Conservation (phyloP, 495 filamentous ascomycete species). For the Lophium mytilinum region DNA sequence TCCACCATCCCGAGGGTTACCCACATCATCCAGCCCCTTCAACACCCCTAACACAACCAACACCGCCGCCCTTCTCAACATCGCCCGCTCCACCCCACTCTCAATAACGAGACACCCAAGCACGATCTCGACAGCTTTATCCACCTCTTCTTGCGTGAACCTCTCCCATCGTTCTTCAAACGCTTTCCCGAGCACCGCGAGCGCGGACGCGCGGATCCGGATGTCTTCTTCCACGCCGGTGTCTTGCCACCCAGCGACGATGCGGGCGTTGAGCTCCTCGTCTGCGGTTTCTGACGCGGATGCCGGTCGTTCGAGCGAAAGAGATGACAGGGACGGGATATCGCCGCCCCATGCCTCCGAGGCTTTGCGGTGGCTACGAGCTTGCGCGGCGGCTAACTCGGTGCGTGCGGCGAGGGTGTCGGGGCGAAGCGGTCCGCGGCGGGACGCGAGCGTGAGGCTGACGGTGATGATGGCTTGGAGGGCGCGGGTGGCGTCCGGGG, state of each 20-base stretch:
- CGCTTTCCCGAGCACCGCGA: constrained; percentile 60
- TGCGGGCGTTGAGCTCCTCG: constrained; percentile 41
- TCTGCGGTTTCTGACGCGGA: constrained; percentile 33
- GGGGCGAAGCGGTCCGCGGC: constrained; percentile 46
- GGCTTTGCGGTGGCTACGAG: constrained; percentile 36
- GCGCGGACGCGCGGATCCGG: constrained; percentile 65
- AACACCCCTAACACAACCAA: constrained; percentile 61
- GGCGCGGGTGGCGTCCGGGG: constrained; percentile 25
- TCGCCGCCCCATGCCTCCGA: constrained; percentile 48
- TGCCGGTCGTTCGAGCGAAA: not conserved
- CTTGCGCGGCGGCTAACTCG: constrained; percentile 42
- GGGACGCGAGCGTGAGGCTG: constrained; percentile 58
- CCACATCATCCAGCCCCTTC: constrained; percentile 52
- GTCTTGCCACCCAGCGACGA: constrained; percentile 67
- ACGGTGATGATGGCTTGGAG: constrained; percentile 47
- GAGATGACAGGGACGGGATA: constrained; percentile 31
- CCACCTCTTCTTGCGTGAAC: constrained; percentile 46
- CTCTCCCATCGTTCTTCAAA: constrained; percentile 54
- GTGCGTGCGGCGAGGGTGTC: constrained; percentile 48
- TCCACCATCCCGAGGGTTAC: constrained; percentile 45
- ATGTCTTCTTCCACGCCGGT: constrained; percentile 66
- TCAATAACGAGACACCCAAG: constrained; percentile 62
- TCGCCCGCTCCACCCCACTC: constrained; percentile 52
- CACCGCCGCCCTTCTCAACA: constrained; percentile 65
- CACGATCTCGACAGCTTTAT: constrained; percentile 57